Evolutionary conservation across 192 early-diverging fungal genomes (phyloP).

Genomic region (Umbelopsis vinacea): DNA sequence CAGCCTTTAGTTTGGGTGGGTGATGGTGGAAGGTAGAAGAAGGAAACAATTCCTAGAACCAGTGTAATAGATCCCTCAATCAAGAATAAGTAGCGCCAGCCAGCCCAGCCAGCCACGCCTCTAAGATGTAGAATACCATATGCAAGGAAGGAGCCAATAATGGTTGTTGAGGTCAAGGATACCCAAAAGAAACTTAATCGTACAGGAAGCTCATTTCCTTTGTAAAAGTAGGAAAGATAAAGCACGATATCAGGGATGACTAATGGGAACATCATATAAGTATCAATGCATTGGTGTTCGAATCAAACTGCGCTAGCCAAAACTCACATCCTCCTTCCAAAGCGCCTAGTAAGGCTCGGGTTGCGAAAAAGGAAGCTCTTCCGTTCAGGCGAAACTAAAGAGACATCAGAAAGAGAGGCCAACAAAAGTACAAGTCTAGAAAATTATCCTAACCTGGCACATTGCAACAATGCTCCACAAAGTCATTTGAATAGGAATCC

Average conservation of each 20-base stretch:
- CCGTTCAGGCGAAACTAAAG: conserved; percentile 37
- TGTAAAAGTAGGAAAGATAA: conserved; percentile 55
- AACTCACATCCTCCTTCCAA: conserved; percentile 48
- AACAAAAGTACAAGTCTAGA: neutral
- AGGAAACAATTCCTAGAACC: conserved; percentile 48
- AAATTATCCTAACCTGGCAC: conserved; percentile 20
- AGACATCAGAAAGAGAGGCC: neutral
- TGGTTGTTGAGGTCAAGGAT: conserved; percentile 46
- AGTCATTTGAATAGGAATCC: conserved; percentile 56
- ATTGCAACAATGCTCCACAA: conserved; percentile 55
- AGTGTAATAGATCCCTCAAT: conserved; percentile 61
- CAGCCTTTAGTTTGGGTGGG: conserved; percentile 40
- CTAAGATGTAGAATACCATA: conserved; percentile 59
- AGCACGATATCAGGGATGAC: conserved; percentile 54
- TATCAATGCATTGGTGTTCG: neutral
- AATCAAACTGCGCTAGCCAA: neutral
- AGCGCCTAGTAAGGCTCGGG: conserved; percentile 46
- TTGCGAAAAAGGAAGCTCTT: conserved; percentile 43
- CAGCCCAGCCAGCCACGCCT: conserved; percentile 49
- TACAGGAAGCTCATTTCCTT: conserved; percentile 48
- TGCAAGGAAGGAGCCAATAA: conserved; percentile 53
- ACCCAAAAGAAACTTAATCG: conserved; percentile 53
- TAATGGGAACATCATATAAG: neutral
- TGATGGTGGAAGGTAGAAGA: conserved; percentile 56
- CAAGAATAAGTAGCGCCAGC: conserved; percentile 68